Evolutionary conservation across 2,329 filamentous ascomycete genomes (phyloP), one percentile per base, ranked within the genome.

Genomic region (Neonectria coccinea): DNA sequence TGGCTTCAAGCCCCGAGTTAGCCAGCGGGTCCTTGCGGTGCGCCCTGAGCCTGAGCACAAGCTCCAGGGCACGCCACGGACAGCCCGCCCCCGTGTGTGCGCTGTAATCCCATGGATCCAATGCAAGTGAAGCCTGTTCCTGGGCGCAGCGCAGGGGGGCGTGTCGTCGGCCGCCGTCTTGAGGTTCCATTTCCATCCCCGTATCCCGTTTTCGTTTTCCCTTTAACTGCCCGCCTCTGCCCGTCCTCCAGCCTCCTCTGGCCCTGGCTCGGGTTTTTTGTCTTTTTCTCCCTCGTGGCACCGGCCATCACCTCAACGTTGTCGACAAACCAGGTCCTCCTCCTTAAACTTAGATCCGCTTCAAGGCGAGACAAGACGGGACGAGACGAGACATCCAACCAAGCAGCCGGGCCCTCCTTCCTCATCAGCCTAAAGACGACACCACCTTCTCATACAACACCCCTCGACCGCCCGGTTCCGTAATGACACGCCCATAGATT

Each of bases 401-500:
- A 50, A 33, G 47, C 27, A 33, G n/a, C 48, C 48, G 48, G 48
- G 27, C 27, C 10, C n/a, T 14, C 31, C 48, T 18, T 22, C 29
- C 7, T 27, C 48, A 51, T 33, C 48, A 51, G 48, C 48, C 29
- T 51, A 51, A 51, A 33, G 22, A 51, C 48, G 48, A 51, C 14
- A 50, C 45, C 39, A 50, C 45, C 25, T 29, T 25, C 27, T 20
- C n/a, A 12, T 29, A 18, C 48, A 31, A 18, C 29, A 20, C n/a
- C 25, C 56, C 41, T 39, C 20, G 20, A 48, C 6, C 60, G 47
- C 48, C 51, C 51, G 42, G 56, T 42, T 42, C 47, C 33, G 51
- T 25, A 45, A 60, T 64, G 56, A 56, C 50, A 41, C 62, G 57
- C 52, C 51, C 52, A 33, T 64, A 61, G 62, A 59, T 36, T 33